Conservation (phyloP, 805 yeast genomes). For the Spathaspora girioi region DNA sequence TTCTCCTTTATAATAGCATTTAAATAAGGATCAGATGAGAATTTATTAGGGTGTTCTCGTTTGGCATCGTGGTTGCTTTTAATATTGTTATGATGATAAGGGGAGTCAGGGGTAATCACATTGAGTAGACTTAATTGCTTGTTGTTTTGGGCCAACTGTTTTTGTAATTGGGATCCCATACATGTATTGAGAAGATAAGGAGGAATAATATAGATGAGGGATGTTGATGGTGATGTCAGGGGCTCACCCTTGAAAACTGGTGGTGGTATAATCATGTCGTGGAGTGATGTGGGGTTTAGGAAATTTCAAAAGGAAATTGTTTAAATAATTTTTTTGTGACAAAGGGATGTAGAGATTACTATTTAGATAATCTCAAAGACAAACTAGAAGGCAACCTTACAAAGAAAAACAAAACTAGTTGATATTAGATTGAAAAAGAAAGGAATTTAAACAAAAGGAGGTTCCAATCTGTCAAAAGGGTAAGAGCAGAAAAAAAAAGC, state of each 20-base stretch:
- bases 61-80: conserved; percentile 3
- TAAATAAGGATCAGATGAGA: conserved; percentile 27
- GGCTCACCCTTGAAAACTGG: neutral
- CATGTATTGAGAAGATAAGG: conserved; percentile 40
- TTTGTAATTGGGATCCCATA: conserved; percentile 29
- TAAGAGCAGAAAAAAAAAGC: neutral
- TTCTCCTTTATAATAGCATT: conserved; percentile 31
- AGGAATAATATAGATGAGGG: conserved; percentile 30
- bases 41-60: conserved; percentile 1
- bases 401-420: neutral
- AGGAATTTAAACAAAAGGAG: neutral
- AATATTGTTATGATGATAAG: conserved; percentile 17
- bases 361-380: neutral
- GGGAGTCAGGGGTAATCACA: conserved; percentile 22
- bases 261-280: neutral
- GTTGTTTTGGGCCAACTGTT: conserved; percentile 14
- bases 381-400: neutral
- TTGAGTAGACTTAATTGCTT: conserved; percentile 24
- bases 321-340: neutral
- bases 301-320: neutral
- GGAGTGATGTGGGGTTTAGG: neutral
- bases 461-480: neutral
- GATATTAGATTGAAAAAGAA: neutral
- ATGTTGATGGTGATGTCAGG: neutral
- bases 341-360: neutral